Base-by-base conservation (phyloP, 345 rosid species). In the Gossypium thurberi region DNA sequence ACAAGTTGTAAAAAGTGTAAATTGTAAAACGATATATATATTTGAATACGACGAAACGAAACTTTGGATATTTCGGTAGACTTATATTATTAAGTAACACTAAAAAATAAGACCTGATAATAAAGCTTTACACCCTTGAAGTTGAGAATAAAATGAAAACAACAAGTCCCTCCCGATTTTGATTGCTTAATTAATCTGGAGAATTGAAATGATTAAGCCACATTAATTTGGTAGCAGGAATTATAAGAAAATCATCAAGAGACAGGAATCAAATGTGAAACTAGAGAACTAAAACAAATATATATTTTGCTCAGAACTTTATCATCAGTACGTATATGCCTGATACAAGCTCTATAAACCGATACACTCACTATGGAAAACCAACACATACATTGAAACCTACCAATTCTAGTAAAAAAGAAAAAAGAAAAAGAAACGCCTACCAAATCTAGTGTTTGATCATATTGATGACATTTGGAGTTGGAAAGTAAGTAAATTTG, bases 371-470 rank as follows among this genome's bases (percentile, higher is more conserved):
- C 65, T 74, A 69, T 21, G 33, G 25, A 33, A 68, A 75, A 80
- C 82, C 48, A 67, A 61, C 76, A n/a, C 76, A 69, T 55, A 72
- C 75, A 69, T 67, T 74, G 64, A 70, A 64, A 56, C 67, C 75
- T 75, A 73, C 59, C 60, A 69, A 15, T 51, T 51, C 26, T 28
- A 67, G 17, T 6, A 5, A 4, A 21, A 48, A 4, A 58, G 11
- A 52, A 15, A 52, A 20, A 5, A 53, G 6, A 57, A 3, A 58
- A 46, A 11, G 43, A 59, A 18, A 42, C 40, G 23, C 65, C 78
- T 74, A 78, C 48, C 61, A 75, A 37, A 59, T 71, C 84, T 79
- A 81, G 84, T 85, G 83, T 82, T 85, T 82, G 61, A 50, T 57
- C 61, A 21, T 21, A 50, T 50, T 13, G 21, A n/a, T 42, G 62